These are phyloP conservation scores for Pseudogymnoascus sp. DNA, from an alignment of 2,329 filamentous ascomycete genomes.

Conservation along the genomic window DNA sequence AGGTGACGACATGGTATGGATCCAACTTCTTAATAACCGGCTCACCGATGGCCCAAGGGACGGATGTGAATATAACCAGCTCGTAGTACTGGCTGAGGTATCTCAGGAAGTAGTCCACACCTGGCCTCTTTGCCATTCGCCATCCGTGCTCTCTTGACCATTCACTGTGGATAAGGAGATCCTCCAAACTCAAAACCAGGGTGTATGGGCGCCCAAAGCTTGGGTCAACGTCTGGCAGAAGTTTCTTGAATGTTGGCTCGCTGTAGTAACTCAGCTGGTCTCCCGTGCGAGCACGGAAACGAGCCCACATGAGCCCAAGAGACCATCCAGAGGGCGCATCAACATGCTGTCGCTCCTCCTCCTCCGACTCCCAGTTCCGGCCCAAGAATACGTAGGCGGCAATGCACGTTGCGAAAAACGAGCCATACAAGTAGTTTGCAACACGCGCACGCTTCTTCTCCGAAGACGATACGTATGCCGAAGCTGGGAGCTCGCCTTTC, in stretches of 20 bases:
- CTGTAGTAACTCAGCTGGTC: conserved; percentile 87
- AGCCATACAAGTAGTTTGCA: conserved; percentile 65
- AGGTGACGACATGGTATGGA: conserved; percentile 89
- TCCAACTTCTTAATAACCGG: conserved; percentile 89
- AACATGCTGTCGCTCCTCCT: conserved; percentile 55
- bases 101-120: conserved; percentile 92
- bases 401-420: conserved; percentile 48
- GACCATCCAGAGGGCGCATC: conserved; percentile 77
- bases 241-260: conserved; percentile 88
- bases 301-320: conserved; percentile 67
- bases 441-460: conserved; percentile 73
- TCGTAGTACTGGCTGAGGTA: conserved; percentile 98
- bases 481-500: conserved; percentile 62
- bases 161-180: conserved; percentile 88
- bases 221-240: conserved; percentile 76
- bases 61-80: conserved; percentile 87
- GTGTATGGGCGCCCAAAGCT: conserved; percentile 82
- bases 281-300: conserved; percentile 65
- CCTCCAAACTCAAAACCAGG: conserved; percentile 84
- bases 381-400: conserved; percentile 64
- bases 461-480: conserved; percentile 82
- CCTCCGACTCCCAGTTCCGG: conserved; percentile 72
- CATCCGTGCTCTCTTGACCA: conserved; percentile 93
- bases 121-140: conserved; percentile 89
- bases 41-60: conserved; percentile 76